Evolutionary conservation across 176 grass and related monocot species (phyloP).

Genomic region (Rhynchospora pubera): DNA sequence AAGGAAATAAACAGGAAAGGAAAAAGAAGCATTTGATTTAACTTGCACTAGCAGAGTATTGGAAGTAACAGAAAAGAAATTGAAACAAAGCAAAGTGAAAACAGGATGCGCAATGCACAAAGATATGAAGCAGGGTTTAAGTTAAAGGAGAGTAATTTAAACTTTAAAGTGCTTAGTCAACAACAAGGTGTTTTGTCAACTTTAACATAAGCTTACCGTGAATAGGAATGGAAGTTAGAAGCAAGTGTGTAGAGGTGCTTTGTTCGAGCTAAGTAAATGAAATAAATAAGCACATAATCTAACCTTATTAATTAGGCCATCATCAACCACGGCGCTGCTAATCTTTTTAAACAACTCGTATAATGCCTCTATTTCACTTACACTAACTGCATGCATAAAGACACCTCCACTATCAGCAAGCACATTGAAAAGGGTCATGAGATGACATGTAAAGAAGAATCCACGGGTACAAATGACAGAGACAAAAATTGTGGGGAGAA

Average conservation of each 20-base stretch:
- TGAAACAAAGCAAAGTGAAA: not conserved
- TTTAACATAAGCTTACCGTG: not conserved
- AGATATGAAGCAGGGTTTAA: not conserved
- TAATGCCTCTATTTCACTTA: slow-evolving; percentile 76
- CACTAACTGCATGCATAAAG: slow-evolving; percentile 52
- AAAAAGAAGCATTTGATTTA: not conserved
- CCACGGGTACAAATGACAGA: not conserved
- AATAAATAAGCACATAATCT: slow-evolving; percentile 12
- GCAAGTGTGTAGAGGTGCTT: not conserved
- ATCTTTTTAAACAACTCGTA: slow-evolving; percentile 99
- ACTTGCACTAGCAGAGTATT: not conserved
- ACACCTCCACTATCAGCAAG: not conserved
- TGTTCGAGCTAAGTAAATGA: not conserved
- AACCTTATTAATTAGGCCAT: slow-evolving; percentile 96
- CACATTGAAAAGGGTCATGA: not conserved
- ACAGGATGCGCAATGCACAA: not conserved
- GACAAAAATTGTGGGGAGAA: not conserved
- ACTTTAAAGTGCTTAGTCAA: not conserved
- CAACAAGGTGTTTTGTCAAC: slow-evolving; percentile 3
- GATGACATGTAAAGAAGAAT: not conserved
- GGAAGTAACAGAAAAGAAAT: not conserved
- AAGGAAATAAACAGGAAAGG: not conserved
- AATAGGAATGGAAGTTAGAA: not conserved
- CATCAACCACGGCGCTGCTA: slow-evolving; percentile 88
- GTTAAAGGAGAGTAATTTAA: too few relatives aligned